These are phyloP conservation scores for Schizosaccharomyces octosporus DNA, from an alignment of 805 yeast genomes.

Conservation along the genomic window DNA sequence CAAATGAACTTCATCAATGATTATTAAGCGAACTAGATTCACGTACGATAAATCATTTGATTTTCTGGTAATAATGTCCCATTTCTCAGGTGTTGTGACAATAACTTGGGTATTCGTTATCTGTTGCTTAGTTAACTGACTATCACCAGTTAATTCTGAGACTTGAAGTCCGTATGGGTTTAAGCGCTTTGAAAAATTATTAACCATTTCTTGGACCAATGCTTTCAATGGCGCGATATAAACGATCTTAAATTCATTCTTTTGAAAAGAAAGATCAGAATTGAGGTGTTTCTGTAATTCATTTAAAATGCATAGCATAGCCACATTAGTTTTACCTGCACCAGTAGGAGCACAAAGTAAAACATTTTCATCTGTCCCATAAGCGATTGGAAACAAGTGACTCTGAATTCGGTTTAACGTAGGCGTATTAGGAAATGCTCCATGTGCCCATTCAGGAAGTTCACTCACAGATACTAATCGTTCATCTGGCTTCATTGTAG, in stretches of 20 bases:
- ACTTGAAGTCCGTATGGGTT: conserved; percentile 41
- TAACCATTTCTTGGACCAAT: conserved; percentile 77
- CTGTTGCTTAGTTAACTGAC: conserved; percentile 49
- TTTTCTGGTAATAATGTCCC: conserved; percentile 90
- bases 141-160: conserved; percentile 77
- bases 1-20: conserved; percentile 80
- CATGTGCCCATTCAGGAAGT: conserved; percentile 63
- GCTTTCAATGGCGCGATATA: conserved; percentile 89
- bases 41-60: conserved; percentile 40
- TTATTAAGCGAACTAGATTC: conserved; percentile 38
- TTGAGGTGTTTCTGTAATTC: conserved; percentile 5
- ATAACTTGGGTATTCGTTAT: conserved; percentile 55
- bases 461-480: conserved; percentile 30
- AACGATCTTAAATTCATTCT: conserved; percentile 45
- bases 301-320: conserved; percentile 50
- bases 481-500: conserved; percentile 15
- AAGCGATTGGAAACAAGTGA: conserved; percentile 55
- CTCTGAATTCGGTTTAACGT: conserved; percentile 67
- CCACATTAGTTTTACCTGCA: conserved; percentile 95
- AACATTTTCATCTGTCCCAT: conserved; percentile 42
- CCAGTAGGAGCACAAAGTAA: conserved; percentile 94
- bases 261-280: conserved; percentile 19
- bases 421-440: conserved; percentile 45
- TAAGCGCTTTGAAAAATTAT: conserved; percentile 57
- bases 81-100: conserved; percentile 88